Percentiles rank a stretch among this genome's conserved stretches.
These are phyloP conservation scores for Inonotus hispidus DNA, from an alignment of 1,284 basidiomycete genomes.

Conservation along the genomic window DNA sequence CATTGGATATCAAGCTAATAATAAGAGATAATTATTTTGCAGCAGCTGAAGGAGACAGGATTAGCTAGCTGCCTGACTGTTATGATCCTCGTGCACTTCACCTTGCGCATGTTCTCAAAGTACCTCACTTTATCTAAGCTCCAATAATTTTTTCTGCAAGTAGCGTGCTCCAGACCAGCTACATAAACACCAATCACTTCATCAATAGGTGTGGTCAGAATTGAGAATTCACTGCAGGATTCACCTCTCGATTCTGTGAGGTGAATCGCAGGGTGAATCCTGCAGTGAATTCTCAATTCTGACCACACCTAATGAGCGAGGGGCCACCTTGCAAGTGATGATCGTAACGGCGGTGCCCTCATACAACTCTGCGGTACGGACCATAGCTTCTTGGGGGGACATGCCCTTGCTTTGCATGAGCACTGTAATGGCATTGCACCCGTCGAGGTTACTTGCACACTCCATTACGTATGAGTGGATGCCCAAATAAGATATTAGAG, in stretches of 20 bases:
- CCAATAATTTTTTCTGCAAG: conserved; percentile 34
- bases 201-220: no score
- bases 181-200: conserved; percentile 30
- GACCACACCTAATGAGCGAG: conserved; percentile 32
- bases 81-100: conserved; percentile 17
- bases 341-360: conserved; percentile 29
- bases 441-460: conserved; percentile 32
- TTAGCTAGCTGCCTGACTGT: neutral
- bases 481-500: conserved; percentile 39
- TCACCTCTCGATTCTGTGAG: no score
- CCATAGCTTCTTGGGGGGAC: conserved; percentile 32
- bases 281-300: no score
- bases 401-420: conserved; percentile 32
- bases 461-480: conserved; percentile 66
- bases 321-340: conserved; percentile 23
- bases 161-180: conserved; percentile 32
- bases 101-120: conserved; percentile 24
- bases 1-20: no score
- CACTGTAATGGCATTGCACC: conserved; percentile 38
- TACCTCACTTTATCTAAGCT: conserved; percentile 37
- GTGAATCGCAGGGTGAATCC: no score
- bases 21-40: no score
- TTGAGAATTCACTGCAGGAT: no score
- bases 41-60: no score
- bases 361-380: conserved; percentile 30